Conservation (phyloP, 2,329 filamentous ascomycete genomes). For the Orbilia blumenaviensis region DNA sequence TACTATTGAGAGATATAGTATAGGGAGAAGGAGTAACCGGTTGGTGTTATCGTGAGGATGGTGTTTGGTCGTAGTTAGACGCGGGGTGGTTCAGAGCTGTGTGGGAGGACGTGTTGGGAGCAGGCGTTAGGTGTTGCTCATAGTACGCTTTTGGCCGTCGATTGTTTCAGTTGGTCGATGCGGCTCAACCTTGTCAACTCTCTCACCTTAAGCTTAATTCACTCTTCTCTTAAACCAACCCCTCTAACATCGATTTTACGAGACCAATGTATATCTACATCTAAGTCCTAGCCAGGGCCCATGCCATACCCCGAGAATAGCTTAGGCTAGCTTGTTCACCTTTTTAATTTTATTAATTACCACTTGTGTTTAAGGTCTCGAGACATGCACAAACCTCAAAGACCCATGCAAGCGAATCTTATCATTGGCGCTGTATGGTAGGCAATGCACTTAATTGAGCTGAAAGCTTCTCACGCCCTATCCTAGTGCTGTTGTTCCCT, state of each 20-base stretch:
- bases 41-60: neutral
- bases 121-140: constrained; percentile 1
- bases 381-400: too few species aligned
- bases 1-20: neutral
- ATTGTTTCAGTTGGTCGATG: neutral
- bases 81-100: neutral
- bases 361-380: too few species aligned
- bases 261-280: neutral
- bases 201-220: neutral
- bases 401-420: too few species aligned
- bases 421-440: too few species aligned
- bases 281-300: too few species aligned
- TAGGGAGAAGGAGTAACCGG: neutral
- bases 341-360: neutral
- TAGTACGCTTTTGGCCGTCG: neutral
- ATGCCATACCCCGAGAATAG: too few species aligned
- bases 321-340: too few species aligned
- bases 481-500: too few species aligned
- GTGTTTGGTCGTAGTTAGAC: neutral
- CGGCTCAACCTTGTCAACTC: neutral
- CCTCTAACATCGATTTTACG: too few species aligned
- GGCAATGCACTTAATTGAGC: too few species aligned
- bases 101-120: constrained; percentile 6
- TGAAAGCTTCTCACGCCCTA: too few species aligned
- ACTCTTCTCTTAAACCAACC: too few species aligned